phyloP scores from a whole-genome alignment of 179 eudicot species.

The Monotropa hypopitys region DNA sequence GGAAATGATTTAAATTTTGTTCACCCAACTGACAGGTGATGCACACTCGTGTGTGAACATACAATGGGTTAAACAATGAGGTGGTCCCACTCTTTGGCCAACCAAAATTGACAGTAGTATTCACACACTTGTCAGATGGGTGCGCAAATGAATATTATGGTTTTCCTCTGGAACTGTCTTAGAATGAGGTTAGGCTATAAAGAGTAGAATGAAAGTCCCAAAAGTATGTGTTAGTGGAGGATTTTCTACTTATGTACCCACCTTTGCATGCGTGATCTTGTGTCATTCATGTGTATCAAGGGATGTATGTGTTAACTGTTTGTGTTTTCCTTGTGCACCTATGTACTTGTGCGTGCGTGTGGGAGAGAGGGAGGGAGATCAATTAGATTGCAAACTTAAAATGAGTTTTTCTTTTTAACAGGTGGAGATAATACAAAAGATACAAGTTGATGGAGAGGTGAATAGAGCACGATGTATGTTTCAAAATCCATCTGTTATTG shows the following conservation, averaged over 20 bases:
- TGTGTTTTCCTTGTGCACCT: too few species aligned
- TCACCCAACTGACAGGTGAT: neutral
- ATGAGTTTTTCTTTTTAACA: conserved; percentile 9
- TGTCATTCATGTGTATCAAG: neutral
- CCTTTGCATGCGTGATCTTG: neutral
- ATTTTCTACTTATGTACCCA: neutral
- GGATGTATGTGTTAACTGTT: neutral
- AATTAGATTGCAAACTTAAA: neutral
- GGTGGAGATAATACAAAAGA: conserved; percentile 70
- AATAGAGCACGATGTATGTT: conserved; percentile 76
- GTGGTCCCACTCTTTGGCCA: neutral
- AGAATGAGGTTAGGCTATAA: neutral
- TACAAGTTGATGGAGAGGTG: conserved; percentile 82
- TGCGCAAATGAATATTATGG: neutral
- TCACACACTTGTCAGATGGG: neutral
- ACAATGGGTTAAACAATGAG: neutral
- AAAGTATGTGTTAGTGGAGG: neutral
- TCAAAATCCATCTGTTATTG: conserved; percentile 61
- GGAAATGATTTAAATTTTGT: neutral
- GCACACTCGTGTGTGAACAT: neutral
- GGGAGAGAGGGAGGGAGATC: neutral
- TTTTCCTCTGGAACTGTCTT: neutral
- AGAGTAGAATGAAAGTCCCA: neutral
- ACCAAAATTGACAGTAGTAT: neutral
- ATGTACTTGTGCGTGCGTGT: too few species aligned